Percentiles rank a stretch among this genome's conserved stretches.
phyloP scores from a whole-genome alignment of 805 yeast species.

The Ascoidea rubescens region DNA sequence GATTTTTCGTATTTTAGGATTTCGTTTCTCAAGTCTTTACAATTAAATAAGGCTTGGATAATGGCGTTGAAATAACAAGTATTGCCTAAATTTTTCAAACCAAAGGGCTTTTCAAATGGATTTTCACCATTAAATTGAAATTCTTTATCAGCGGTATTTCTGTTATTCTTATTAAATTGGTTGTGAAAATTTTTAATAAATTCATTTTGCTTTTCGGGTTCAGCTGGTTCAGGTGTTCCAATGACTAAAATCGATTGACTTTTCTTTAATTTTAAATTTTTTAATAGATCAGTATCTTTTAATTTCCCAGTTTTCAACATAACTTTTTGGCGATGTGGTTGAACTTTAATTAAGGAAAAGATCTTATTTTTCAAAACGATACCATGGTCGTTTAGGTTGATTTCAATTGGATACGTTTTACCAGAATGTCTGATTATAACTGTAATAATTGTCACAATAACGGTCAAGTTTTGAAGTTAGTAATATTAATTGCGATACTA shows the following conservation, averaged over 20 bases:
- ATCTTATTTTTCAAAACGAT: constrained; percentile 53
- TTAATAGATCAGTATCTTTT: constrained; percentile 46
- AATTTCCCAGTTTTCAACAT: constrained; percentile 83
- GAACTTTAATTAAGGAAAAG: constrained; percentile 62
- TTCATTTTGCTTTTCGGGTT: no score
- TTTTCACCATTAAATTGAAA: constrained; percentile 3
- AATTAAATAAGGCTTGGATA: constrained; percentile 78
- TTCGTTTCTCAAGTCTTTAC: constrained; percentile 63
- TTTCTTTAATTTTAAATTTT: constrained; percentile 40
- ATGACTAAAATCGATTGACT: constrained; percentile 71
- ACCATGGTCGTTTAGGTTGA: constrained; percentile 44
- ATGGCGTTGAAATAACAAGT: constrained; percentile 90
- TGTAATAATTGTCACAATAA: constrained; percentile 4
- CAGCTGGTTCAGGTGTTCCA: constrained; percentile 61
- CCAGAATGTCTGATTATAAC: constrained; percentile 55
- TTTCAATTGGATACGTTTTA: constrained; percentile 44
- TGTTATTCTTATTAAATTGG: no score
- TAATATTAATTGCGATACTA: constrained; percentile 2
- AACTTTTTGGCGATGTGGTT: constrained; percentile 82
- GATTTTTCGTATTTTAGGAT: constrained; percentile 40
- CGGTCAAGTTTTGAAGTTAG: background rate
- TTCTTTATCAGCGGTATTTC: background rate
- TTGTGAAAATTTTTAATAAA: background rate
- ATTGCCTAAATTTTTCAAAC: constrained; percentile 88
- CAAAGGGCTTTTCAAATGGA: constrained; percentile 55